Evolutionary conservation across 345 rosid species (phyloP).

Genomic region (Aethionema arabicum): DNA sequence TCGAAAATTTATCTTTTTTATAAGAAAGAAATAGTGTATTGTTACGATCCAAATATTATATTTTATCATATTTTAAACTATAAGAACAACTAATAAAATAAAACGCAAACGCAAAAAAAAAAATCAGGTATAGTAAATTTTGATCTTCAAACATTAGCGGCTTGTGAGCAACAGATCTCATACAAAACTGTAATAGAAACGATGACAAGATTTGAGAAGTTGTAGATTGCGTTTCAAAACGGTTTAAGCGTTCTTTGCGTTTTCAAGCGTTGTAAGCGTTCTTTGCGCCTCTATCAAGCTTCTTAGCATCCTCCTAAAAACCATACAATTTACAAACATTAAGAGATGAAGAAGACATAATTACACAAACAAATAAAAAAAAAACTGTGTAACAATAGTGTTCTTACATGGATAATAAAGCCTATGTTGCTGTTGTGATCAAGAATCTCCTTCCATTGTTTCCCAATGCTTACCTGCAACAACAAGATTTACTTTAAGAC

Average conservation of each 20-base stretch:
- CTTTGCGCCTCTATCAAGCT: constrained; percentile 56
- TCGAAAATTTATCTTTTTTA: too few species aligned
- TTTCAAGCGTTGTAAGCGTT: constrained; percentile 56
- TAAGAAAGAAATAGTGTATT: too few species aligned
- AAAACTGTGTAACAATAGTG: neutral
- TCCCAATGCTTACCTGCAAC: constrained; percentile 79
- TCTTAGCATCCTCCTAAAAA: constrained; percentile 78
- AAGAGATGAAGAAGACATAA: neutral
- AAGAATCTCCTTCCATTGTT: constrained; percentile 84
- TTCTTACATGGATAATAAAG: constrained; percentile 76
- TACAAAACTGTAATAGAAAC: constrained; percentile 24
- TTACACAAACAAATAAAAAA: neutral
- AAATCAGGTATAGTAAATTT: neutral
- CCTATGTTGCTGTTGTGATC: constrained; percentile 71
- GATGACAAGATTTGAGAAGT: constrained; percentile 1
- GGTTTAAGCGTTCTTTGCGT: constrained; percentile 63
- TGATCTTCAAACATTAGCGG: too few species aligned
- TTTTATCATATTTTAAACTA: too few species aligned
- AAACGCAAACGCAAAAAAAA: neutral
- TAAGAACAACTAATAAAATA: neutral
- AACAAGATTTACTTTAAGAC: neutral
- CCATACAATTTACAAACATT: neutral
- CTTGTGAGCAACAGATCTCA: constrained; percentile 7
- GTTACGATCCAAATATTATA: too few species aligned
- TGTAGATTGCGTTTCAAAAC: constrained; percentile 40